A percentile compares a stretch with the other conserved stretches of the same genome.
phyloP scores from a whole-genome alignment of 768 basidiomycete species.

The Psilocybe tampanensis region DNA sequence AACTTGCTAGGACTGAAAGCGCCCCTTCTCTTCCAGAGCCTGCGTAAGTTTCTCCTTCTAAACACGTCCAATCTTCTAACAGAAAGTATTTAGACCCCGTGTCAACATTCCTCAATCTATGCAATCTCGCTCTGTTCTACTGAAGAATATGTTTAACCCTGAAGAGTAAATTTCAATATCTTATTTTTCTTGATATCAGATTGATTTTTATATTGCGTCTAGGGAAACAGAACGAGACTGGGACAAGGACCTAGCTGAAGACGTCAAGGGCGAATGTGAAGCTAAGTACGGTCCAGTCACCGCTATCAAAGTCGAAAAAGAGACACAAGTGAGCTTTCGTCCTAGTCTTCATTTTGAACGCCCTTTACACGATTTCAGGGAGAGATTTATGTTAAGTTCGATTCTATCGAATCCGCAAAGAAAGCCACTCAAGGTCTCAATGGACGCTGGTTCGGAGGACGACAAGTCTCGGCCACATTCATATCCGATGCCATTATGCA shows the following conservation, averaged over 20 bases:
- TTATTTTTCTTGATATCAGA: background rate
- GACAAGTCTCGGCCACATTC: slow-evolving; percentile 83
- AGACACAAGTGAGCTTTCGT: slow-evolving; percentile 69
- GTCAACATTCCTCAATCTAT: slow-evolving; percentile 83
- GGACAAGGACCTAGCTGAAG: slow-evolving; percentile 95
- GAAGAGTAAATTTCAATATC: slow-evolving; percentile 69
- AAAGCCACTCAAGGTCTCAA: slow-evolving; percentile 89
- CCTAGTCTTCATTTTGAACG: background rate
- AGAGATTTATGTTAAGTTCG: slow-evolving; percentile 96
- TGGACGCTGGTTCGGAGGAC: slow-evolving; percentile 96
- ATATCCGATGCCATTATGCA: slow-evolving; percentile 95
- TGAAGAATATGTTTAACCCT: slow-evolving; percentile 98
- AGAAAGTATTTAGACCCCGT: slow-evolving; percentile 51
- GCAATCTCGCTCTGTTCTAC: slow-evolving; percentile 86
- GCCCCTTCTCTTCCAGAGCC: slow-evolving; percentile 58
- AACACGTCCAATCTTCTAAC: slow-evolving; percentile 17
- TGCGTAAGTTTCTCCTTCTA: slow-evolving; percentile 47
- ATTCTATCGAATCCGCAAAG: slow-evolving; percentile 74
- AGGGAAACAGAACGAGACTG: slow-evolving; percentile 96
- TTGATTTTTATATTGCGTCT: slow-evolving; percentile 8
- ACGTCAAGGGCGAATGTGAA: slow-evolving; percentile 94
- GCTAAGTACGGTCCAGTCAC: slow-evolving; percentile 86
- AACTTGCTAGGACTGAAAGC: slow-evolving; percentile 94
- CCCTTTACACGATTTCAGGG: slow-evolving; percentile 55
- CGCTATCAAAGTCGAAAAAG: slow-evolving; percentile 91